Base-by-base conservation (phyloP, 371 early-diverging fungal species). In the Mortierella sp. region DNA sequence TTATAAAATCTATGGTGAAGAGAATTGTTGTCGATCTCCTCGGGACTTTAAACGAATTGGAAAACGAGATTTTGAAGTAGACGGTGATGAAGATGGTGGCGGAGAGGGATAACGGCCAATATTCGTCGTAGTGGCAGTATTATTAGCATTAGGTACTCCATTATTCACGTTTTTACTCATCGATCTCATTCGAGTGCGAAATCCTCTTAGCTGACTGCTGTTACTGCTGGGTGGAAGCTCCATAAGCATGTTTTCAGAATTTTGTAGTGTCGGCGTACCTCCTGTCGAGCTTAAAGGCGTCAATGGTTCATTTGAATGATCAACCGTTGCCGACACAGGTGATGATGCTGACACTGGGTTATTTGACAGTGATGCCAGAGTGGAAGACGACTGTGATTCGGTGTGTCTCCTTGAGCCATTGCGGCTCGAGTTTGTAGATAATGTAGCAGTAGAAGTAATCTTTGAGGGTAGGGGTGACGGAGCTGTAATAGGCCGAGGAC, bases 401-500 rank as follows among this genome's bases (percentile, higher is more conserved):
- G 22, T 22, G 40, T 43, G 29, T n/a, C 45, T 53, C 42, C 19
- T 32, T 42, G 56, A 2, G 8, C 57, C 31, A 12, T 6, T 19
- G 17, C 13, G 9, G 17, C 2, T 42, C 10, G 57, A 31, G 28
- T 28, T 31, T 29, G 29, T 19, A 12, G 62, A 47, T 22, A 49
- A 19, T 7, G 32, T 4, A 13, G 67, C 19, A 15, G n/a, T 17
- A 13, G 53, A 29, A 6, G 40, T n/a, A 22, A 22, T 17, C 43
- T 26, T 51, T 13, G 70, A 55, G 12, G 64, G 34, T 0, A 47
- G 64, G 1, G 35, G 34, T n/a, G 64, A 60, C 1, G 85, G 83
- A 15, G 81, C 72, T 0, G 89, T 86, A 2, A 64, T 55, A 0
- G 90, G 89, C 22, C 84, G 73, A 10, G 86, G 84, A 54, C 87